Percentiles rank a stretch among this genome's conserved stretches.
Evolutionary conservation across 257 asterid species (phyloP).

Genomic region (Osmanthus fragrans): DNA sequence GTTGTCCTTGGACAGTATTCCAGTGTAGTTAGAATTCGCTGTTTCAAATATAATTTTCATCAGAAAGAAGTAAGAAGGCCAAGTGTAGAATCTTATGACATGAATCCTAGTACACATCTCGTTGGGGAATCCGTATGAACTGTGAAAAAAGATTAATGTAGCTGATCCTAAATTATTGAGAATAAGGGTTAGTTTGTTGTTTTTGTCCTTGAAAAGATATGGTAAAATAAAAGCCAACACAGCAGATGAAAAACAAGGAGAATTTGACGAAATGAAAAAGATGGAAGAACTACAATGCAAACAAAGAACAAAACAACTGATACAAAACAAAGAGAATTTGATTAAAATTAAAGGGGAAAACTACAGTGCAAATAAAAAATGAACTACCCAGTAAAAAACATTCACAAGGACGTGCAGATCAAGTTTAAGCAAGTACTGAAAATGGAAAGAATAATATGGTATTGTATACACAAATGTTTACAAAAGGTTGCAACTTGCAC

Average conservation of each 20-base stretch:
- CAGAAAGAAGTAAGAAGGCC: not conserved
- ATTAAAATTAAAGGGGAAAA: too few relatives aligned
- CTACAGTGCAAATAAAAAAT: too few relatives aligned
- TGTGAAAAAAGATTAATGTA: not conserved
- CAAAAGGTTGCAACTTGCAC: too few relatives aligned
- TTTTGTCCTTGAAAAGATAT: not conserved
- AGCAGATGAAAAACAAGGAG: not conserved
- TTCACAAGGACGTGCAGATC: not conserved
- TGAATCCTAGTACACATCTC: not conserved
- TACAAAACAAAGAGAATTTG: too few relatives aligned
- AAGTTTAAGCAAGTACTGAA: too few relatives aligned
- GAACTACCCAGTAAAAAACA: too few relatives aligned
- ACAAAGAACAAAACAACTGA: not conserved
- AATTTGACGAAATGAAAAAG: not conserved
- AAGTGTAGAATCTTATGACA: not conserved
- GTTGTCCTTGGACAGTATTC: conserved; percentile 52
- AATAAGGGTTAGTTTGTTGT: not conserved
- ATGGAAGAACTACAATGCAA: not conserved
- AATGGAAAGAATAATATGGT: too few relatives aligned
- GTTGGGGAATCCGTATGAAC: not conserved
- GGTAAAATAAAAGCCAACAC: not conserved
- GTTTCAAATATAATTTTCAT: conserved; percentile 28
- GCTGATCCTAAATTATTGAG: not conserved
- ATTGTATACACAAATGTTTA: too few relatives aligned
- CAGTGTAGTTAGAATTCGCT: conserved; percentile 70